Conservation (phyloP, 2,329 filamentous ascomycete species). For the Fusarium anthophilum region DNA sequence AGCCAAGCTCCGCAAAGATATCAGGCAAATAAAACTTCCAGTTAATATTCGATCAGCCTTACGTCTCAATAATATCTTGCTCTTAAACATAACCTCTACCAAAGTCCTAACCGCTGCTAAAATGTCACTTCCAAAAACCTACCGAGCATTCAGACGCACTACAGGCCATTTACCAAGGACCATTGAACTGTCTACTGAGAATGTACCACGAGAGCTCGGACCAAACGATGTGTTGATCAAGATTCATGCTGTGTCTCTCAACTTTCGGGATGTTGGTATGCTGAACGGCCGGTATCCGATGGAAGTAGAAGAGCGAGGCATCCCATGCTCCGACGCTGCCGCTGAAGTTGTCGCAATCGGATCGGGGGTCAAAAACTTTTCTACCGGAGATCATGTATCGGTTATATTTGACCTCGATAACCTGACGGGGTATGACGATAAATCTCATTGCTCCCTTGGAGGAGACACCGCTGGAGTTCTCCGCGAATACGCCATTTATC, state of each 20-base stretch:
- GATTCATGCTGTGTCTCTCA: background rate
- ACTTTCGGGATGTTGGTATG: background rate
- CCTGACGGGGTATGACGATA: rapidly evolving
- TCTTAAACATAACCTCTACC: too few relatives aligned
- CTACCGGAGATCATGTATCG: background rate
- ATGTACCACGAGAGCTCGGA: rapidly evolving
- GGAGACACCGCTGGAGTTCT: background rate
- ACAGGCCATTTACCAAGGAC: background rate
- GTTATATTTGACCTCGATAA: background rate
- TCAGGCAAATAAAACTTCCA: too few relatives aligned
- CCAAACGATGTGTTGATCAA: background rate
- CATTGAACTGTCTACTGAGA: background rate
- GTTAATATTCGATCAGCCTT: too few relatives aligned
- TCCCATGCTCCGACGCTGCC: background rate
- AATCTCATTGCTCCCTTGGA: background rate
- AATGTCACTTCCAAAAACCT: background rate
- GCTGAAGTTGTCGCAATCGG: background rate
- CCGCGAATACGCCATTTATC: background rate
- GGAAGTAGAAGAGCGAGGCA: background rate
- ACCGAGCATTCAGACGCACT: background rate
- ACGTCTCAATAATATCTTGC: too few relatives aligned
- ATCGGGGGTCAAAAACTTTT: rapidly evolving
- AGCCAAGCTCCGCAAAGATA: too few relatives aligned
- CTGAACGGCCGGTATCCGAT: background rate
- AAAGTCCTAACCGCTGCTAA: too few relatives aligned